Conservation (phyloP, 2,329 filamentous ascomycete species). For the Ceratocystis albifundus region DNA sequence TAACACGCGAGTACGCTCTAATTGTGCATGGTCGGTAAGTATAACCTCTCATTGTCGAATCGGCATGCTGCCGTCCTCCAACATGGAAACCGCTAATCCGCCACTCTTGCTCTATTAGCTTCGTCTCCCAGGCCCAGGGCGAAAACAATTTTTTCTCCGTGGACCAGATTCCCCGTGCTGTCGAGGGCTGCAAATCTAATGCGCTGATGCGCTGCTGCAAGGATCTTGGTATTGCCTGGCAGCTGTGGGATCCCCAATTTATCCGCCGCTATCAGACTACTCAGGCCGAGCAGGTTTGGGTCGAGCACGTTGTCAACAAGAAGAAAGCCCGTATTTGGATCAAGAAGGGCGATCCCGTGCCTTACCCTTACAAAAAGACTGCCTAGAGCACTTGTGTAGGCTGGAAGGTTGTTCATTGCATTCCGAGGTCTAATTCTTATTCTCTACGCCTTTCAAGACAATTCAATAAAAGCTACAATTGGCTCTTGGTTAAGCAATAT, state of each 20-base stretch:
- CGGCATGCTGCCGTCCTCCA: neutral
- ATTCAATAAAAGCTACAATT: neutral
- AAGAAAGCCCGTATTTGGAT: slow-evolving; percentile 81
- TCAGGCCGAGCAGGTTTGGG: slow-evolving; percentile 69
- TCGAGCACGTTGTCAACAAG: slow-evolving; percentile 77
- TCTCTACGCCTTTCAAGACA: neutral
- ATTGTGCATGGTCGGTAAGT: slow-evolving; percentile 75
- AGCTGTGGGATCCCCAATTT: slow-evolving; percentile 92
- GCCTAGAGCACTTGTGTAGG: slow-evolving; percentile 10
- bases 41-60: slow-evolving; percentile 3
- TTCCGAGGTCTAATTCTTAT: neutral
- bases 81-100: neutral
- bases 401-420: neutral
- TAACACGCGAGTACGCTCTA: slow-evolving; percentile 86
- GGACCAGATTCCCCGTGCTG: slow-evolving; percentile 83
- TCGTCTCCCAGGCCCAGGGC: slow-evolving; percentile 83
- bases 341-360: slow-evolving; percentile 60
- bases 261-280: slow-evolving; percentile 70
- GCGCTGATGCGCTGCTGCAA: slow-evolving; percentile 98
- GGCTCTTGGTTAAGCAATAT: neutral
- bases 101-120: slow-evolving; percentile 39
- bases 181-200: slow-evolving; percentile 95
- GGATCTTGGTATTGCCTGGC: slow-evolving; percentile 84
- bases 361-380: slow-evolving; percentile 45
- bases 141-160: slow-evolving; percentile 89